Percentiles rank a stretch among this genome's conserved stretches.
These are phyloP conservation scores for Luffa acutangula DNA, from an alignment of 306 rosid genomes.

Conservation along the genomic window DNA sequence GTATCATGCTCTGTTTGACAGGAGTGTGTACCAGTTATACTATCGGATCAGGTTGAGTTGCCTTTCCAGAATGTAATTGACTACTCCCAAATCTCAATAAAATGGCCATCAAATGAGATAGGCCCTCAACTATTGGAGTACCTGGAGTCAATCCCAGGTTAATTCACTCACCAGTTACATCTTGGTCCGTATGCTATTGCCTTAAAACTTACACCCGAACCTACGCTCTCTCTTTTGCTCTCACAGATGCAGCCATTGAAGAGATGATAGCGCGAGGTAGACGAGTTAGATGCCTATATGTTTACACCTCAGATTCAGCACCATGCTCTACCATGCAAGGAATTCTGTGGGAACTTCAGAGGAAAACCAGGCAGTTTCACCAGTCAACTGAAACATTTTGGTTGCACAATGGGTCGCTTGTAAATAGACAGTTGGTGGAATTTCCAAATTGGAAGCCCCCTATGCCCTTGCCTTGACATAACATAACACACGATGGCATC, in stretches of 20 bases:
- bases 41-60: slow-evolving; percentile 78
- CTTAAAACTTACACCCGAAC: neutral
- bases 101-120: slow-evolving; percentile 83
- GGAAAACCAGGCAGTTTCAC: slow-evolving; percentile 83
- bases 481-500: neutral
- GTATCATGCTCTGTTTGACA: slow-evolving; percentile 24
- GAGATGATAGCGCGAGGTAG: slow-evolving; percentile 59
- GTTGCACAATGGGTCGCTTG: slow-evolving; percentile 73
- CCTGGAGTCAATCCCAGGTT: slow-evolving; percentile 88
- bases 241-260: slow-evolving; percentile 57
- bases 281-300: slow-evolving; percentile 64
- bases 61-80: slow-evolving; percentile 93
- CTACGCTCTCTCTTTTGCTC: neutral
- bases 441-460: slow-evolving; percentile 76
- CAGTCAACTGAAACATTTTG: slow-evolving; percentile 91
- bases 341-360: slow-evolving; percentile 88
- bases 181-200: slow-evolving; percentile 4
- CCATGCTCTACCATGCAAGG: slow-evolving; percentile 88
- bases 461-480: slow-evolving; percentile 61
- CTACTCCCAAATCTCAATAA: slow-evolving; percentile 75
- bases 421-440: slow-evolving; percentile 54
- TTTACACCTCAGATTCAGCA: slow-evolving; percentile 52
- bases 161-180: slow-evolving; percentile 5
- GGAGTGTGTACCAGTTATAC: slow-evolving; percentile 91
- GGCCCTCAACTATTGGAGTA: slow-evolving; percentile 80